Conservation (phyloP, 2,329 filamentous ascomycete genomes). For the Fusarium agapanthi region DNA sequence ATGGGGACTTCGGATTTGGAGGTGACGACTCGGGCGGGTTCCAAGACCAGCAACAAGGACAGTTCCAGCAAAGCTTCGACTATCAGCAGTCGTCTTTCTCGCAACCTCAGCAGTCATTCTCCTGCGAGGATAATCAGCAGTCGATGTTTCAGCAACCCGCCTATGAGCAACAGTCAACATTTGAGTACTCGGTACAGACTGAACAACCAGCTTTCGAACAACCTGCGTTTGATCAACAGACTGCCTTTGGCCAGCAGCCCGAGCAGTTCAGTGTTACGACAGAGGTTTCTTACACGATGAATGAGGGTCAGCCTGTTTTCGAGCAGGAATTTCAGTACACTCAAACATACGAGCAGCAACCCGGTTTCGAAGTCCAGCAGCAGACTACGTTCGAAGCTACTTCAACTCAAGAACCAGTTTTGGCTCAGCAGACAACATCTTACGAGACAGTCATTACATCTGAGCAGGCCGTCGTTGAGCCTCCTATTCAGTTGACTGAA, state of each 20-base stretch:
- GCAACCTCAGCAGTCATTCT: constrained; percentile 12
- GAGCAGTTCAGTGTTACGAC: constrained; percentile 3
- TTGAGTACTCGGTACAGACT: constrained; percentile 8
- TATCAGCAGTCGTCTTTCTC: constrained; percentile 12
- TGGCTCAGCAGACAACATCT: neutral
- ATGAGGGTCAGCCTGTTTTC: neutral
- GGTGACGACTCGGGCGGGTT: neutral
- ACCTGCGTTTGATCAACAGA: neutral
- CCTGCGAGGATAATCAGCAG: neutral
- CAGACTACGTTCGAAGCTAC: constrained; percentile 4
- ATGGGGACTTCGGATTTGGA: neutral
- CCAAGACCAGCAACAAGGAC: constrained; percentile 20
- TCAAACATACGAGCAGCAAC: constrained; percentile 20
- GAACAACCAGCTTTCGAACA: constrained; percentile 10
- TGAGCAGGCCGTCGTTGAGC: neutral
- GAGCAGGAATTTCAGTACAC: constrained; percentile 13
- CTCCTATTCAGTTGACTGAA: neutral
- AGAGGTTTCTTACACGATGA: neutral
- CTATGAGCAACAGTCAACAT: constrained; percentile 16
- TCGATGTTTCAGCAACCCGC: constrained; percentile 11
- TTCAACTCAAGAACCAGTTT: neutral
- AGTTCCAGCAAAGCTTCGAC: constrained; percentile 21
- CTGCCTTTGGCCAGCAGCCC: constrained; percentile 7
- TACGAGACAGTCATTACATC: neutral
- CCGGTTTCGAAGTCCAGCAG: constrained; percentile 6